Conservation (phyloP, 805 yeast species). For the Wickerhamomyces canadensis region DNA sequence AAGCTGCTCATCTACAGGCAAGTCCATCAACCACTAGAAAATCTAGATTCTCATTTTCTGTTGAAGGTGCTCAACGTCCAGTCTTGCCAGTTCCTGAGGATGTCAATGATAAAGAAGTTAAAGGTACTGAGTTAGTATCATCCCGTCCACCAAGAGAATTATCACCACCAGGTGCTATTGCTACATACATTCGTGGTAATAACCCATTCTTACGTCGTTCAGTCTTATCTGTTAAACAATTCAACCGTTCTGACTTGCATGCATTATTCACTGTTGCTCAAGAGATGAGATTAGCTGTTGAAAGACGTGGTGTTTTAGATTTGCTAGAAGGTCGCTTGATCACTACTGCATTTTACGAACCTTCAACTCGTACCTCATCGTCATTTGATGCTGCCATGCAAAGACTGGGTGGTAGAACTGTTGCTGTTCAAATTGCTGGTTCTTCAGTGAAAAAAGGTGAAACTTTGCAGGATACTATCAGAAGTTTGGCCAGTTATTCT, state of each 20-base stretch:
- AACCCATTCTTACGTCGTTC: conserved; percentile 90
- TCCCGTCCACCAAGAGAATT: conserved; percentile 69
- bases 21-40: conserved; percentile 30
- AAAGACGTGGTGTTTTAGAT: conserved; percentile 92
- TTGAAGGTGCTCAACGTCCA: conserved; percentile 35
- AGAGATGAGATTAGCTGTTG: conserved; percentile 95
- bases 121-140: conserved; percentile 67
- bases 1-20: conserved; percentile 29
- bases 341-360: conserved; percentile 96
- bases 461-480: conserved; percentile 92
- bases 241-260: conserved; percentile 85
- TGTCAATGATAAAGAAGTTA: conserved; percentile 38
- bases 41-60: conserved; percentile 49
- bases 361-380: conserved; percentile 94
- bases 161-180: conserved; percentile 74
- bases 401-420: conserved; percentile 96
- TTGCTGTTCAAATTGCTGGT: conserved; percentile 74
- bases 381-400: conserved; percentile 99
- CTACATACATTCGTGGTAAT: conserved; percentile 68
- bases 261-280: conserved; percentile 94
- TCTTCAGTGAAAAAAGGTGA: conserved; percentile 99
- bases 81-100: conserved; percentile 24
- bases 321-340: conserved; percentile 83
- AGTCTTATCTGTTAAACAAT: conserved; percentile 82
- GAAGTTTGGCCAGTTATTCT: conserved; percentile 91